Percentiles rank a stretch among this genome's conserved stretches.
Evolutionary conservation across 352 stramenopile genomes (phyloP).

Genomic region (Pythium sukuiense): DNA sequence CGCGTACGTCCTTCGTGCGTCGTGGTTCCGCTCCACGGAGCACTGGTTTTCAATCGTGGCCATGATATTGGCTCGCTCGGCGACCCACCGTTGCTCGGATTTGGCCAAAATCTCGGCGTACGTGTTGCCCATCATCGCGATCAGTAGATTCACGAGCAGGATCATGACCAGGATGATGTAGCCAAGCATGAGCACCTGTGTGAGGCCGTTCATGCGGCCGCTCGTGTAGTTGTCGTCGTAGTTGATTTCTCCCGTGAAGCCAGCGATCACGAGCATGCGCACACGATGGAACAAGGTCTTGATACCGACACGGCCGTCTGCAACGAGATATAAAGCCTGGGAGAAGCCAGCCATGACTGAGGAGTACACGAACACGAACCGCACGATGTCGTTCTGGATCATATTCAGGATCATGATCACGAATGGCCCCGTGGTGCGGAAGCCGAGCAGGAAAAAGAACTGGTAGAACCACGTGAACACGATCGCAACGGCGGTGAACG

Average conservation of each 20-base stretch:
- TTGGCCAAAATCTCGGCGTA: conserved; percentile 61
- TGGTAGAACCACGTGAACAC: conserved; percentile 65
- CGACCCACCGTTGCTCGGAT: conserved; percentile 60
- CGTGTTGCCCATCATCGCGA: conserved; percentile 76
- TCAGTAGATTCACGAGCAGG: conserved; percentile 63
- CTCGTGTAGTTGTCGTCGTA: conserved; percentile 59
- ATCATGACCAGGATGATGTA: conserved; percentile 72
- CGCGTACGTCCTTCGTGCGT: conserved; percentile 39
- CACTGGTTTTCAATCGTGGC: conserved; percentile 54
- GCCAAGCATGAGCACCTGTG: conserved; percentile 49
- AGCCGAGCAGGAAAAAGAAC: conserved; percentile 70
- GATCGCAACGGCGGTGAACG: conserved; percentile 40
- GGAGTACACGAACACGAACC: conserved; percentile 58
- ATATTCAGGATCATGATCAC: conserved; percentile 72
- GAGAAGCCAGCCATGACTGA: conserved; percentile 57
- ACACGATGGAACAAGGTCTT: conserved; percentile 39
- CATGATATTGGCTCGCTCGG: conserved; percentile 71
- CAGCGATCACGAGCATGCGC: conserved; percentile 50
- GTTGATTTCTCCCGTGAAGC: conserved; percentile 59
- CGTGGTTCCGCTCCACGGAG: conserved; percentile 33
- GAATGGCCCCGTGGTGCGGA: conserved; percentile 59
- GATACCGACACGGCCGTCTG: conserved; percentile 40
- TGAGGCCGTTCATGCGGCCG: conserved; percentile 46
- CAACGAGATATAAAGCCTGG: conserved; percentile 54
- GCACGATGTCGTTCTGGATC: conserved; percentile 57